phyloP scores from a whole-genome alignment of 2,329 filamentous ascomycete species.

The Botrytis hyacinthi region DNA sequence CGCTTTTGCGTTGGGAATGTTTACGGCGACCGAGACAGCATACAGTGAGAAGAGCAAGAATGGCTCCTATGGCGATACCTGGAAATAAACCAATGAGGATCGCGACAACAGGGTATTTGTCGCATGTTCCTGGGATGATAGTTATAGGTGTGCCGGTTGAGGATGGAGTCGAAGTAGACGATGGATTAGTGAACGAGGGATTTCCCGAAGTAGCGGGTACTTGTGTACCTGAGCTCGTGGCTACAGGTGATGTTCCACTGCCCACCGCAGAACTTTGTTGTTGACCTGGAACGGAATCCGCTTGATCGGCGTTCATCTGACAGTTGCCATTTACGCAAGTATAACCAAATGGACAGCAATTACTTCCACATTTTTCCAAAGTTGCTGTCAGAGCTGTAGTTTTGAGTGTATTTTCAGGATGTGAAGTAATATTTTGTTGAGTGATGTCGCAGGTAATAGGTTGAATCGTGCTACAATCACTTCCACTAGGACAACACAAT shows the following conservation, averaged over 20 bases:
- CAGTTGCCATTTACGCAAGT: slow-evolving; percentile 53
- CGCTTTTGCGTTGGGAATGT: slow-evolving; percentile 36
- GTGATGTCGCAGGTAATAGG: slow-evolving; percentile 63
- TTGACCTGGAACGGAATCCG: slow-evolving; percentile 31
- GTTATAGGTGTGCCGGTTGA: slow-evolving; percentile 13
- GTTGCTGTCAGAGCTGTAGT: slow-evolving; percentile 59
- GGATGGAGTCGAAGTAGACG: slow-evolving; percentile 25
- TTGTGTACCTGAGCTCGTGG: slow-evolving; percentile 15
- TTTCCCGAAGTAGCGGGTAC: not conserved
- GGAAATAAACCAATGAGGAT: slow-evolving; percentile 41
- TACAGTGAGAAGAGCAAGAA: slow-evolving; percentile 44
- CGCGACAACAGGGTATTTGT: slow-evolving; percentile 30
- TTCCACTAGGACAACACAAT: slow-evolving; percentile 65
- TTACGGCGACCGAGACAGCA: slow-evolving; percentile 39
- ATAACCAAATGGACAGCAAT: slow-evolving; percentile 73
- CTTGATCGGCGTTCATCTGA: slow-evolving; percentile 51
- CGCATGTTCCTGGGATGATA: slow-evolving; percentile 24
- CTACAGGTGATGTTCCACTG: slow-evolving; percentile 28
- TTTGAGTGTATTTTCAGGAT: slow-evolving; percentile 62
- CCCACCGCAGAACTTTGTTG: slow-evolving; percentile 28
- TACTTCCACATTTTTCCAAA: slow-evolving; percentile 55
- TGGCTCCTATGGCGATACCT: slow-evolving; percentile 48
- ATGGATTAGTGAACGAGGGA: slow-evolving; percentile 23
- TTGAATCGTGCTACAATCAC: slow-evolving; percentile 58
- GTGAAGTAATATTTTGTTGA: slow-evolving; percentile 56